Evolutionary conservation across 495 filamentous ascomycete species (phyloP).

Genomic region (Neurospora sp.): DNA sequence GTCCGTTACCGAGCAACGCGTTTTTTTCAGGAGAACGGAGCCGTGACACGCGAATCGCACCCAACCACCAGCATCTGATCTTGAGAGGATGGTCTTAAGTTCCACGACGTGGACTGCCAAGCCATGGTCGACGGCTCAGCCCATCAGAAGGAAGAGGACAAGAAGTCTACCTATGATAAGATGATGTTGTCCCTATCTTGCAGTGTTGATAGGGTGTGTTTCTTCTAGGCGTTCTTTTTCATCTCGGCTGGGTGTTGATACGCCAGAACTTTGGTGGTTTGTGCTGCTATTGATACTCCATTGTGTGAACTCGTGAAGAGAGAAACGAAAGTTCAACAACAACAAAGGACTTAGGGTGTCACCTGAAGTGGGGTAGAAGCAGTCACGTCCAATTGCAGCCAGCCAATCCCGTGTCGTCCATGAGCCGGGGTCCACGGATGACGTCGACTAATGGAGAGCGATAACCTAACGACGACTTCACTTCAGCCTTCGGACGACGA

Average conservation of each 20-base stretch:
- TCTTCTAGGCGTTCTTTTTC: background rate
- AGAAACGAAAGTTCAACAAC: background rate
- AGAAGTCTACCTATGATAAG: background rate
- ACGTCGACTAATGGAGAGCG: background rate
- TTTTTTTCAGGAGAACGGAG: background rate
- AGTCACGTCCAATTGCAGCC: background rate
- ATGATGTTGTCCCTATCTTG: background rate
- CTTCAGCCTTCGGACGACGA: background rate
- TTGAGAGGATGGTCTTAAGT: background rate
- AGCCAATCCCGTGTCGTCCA: background rate
- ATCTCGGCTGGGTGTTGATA: background rate
- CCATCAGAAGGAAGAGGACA: background rate
- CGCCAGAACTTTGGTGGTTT: background rate
- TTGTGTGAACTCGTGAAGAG: background rate
- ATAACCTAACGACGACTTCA: background rate
- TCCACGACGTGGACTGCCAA: background rate
- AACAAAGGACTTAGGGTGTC: background rate
- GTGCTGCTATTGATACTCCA: background rate
- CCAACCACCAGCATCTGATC: background rate
- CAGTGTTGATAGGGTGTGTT: background rate
- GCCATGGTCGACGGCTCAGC: background rate
- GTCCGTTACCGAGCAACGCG: background rate
- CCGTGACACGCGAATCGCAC: background rate
- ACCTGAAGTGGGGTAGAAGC: background rate
- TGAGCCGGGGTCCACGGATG: background rate